Evolutionary conservation across 2,329 filamentous ascomycete species (phyloP).

Genomic region (Knoxdaviesia capensis): DNA sequence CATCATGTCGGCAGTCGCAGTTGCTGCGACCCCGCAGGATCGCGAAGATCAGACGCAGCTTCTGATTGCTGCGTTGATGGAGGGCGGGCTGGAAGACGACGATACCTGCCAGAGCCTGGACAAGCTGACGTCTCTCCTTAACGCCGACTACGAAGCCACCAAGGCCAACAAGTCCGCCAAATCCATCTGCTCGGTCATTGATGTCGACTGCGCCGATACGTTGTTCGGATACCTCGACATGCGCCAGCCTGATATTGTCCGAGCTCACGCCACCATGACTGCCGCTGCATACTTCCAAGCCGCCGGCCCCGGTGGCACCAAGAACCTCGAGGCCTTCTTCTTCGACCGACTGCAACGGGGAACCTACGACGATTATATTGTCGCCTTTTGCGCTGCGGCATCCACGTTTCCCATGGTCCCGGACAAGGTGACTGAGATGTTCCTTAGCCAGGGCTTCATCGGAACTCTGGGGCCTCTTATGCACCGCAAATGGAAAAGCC

Average conservation of each 20-base stretch:
- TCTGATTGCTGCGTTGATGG: constrained; percentile 74
- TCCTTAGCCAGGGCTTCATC: constrained; percentile 77
- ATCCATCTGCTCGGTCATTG: constrained; percentile 41
- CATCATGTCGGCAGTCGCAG: too few species aligned
- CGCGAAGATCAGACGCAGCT: constrained; percentile 48
- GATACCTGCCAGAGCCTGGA: constrained; percentile 42
- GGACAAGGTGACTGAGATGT: constrained; percentile 53
- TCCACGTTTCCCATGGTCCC: constrained; percentile 74
- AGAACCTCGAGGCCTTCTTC: constrained; percentile 56
- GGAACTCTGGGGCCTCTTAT: constrained; percentile 57
- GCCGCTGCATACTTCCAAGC: constrained; percentile 70
- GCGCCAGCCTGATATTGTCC: constrained; percentile 50
- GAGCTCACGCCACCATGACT: constrained; percentile 64
- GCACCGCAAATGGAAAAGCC: constrained; percentile 62
- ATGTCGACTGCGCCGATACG: constrained; percentile 62
- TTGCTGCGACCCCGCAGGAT: constrained; percentile 2
- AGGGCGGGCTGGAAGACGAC: constrained; percentile 67
- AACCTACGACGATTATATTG: constrained; percentile 72
- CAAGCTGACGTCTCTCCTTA: constrained; percentile 36
- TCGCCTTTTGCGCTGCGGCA: constrained; percentile 84
- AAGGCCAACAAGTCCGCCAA: constrained; percentile 19
- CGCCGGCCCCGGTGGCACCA: constrained; percentile 48
- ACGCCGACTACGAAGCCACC: constrained; percentile 28
- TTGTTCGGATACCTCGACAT: constrained; percentile 76
- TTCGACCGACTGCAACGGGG: constrained; percentile 48